Base-by-base conservation (phyloP, 208 protist genomes). In the Endotrypanum monterogeii region DNA sequence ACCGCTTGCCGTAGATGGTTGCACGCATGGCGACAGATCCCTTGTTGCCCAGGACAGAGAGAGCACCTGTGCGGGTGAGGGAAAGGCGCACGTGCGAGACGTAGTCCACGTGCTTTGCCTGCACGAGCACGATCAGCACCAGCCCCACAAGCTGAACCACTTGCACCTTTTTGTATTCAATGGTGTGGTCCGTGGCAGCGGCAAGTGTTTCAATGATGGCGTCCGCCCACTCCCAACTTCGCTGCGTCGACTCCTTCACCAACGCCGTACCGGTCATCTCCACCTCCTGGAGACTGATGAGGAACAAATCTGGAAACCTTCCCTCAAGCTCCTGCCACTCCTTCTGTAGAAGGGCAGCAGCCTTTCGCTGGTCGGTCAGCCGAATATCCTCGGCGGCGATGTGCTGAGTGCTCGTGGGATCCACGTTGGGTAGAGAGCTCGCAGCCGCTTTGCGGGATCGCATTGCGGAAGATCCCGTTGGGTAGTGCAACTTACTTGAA, bases 21-120 rank as follows among this genome's bases (percentile, higher is more conserved):
- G 91, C 88, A n/a, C 90, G 89, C 62, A 94, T 73, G 14, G 85
- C 91, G 41, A 98, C 86, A 48, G 89, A 95, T 50, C 96, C 96
- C 73, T 98, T 98, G 76, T 98, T 98, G n/a, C 93, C 93, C 75
- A 93, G 78, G 44, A 93, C 70, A 16, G 83, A 78, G 68, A 97
- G 86, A 18, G 89, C 79, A 0, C 93, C 93, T 0, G 90, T 95
- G 39, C 91, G 89, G 30, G 88, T 91, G 52, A 93, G 57, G n/a
- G 84, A 89, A 52, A 89, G 82, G 12, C 83, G 82, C 41, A 94
- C 88, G 78, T 95, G 87, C 1, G 86, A 69, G 50, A 97, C 83
- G 73, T 91, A 94, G 28, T 81, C 78, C 14, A 80, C 58, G 70
- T 94, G 89, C 50, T 85, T 77, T 30, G 70, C 70, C 41, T 88